Evolutionary conservation across 2,329 filamentous ascomycete species (phyloP).

Genomic region (Penicillium aurantiogriseum): DNA sequence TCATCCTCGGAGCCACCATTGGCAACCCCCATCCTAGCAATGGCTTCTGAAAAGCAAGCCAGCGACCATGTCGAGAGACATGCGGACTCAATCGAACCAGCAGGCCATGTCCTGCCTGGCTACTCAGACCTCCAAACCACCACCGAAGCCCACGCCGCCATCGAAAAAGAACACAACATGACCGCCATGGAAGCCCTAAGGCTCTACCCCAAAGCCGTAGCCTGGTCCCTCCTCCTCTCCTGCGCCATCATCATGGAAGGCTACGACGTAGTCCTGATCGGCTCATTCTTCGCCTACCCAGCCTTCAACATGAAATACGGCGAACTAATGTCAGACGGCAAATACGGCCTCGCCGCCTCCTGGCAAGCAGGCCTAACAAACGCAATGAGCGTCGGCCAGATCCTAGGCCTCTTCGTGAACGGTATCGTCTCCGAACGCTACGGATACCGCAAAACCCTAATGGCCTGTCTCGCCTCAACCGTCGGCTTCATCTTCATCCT

Average conservation of each 20-base stretch:
- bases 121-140: conserved; percentile 5
- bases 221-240: conserved; percentile 39
- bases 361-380: conserved; percentile 40
- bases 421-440: conserved; percentile 21
- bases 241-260: conserved; percentile 44
- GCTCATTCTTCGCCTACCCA: conserved; percentile 33
- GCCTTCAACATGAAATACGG: conserved; percentile 24
- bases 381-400: conserved; percentile 34
- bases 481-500: conserved; percentile 37
- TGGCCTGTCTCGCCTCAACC: conserved; percentile 23
- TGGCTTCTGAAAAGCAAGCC: conserved; percentile 8
- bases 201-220: conserved; percentile 37
- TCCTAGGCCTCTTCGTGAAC: conserved; percentile 23
- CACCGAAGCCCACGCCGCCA: conserved; percentile 27
- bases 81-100: background rate
- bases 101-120: conserved; percentile 27
- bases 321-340: conserved; percentile 14
- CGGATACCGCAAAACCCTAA: conserved; percentile 20
- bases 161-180: conserved; percentile 37
- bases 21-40: background rate
- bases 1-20: background rate
- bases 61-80: conserved; percentile 3
- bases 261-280: conserved; percentile 40
- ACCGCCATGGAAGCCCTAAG: conserved; percentile 32
- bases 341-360: conserved; percentile 32